Base-by-base conservation (phyloP, 2,329 filamentous ascomycete genomes). In the Cytospora mali region DNA sequence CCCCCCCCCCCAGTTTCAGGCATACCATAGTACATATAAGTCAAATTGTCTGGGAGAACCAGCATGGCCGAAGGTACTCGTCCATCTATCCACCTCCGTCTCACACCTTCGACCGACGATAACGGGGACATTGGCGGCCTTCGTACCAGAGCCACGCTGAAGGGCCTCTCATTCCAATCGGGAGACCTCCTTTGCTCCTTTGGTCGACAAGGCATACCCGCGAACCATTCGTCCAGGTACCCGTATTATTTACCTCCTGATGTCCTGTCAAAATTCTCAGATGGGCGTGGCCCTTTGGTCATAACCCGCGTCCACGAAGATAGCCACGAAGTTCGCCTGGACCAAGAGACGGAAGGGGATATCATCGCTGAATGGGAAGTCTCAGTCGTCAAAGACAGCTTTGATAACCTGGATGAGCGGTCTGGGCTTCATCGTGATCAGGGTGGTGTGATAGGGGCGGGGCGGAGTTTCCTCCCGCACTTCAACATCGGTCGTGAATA, bases 391-490 rank as follows among this genome's bases (percentile, higher is more conserved):
- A 28, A 56, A 13, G 9, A 18, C 3, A 31, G 46, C 27, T 25
- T 6, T 33, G 56, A 35, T 29, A 14, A 28, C 9, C 13, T 6
- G 10, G 27, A n/a, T 48, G 23, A n/a, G 2, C 5, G 21, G 4
- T n/a, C 18, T 31, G 14, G 18, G 31, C 42, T 63, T 5, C 61
- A 49, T 48, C 31, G 56, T 23, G 61, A 63, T 9, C 21, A 57
- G 11, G 51, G 51, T 2, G 60, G 60, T 10, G 4, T 62, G 1
- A 11, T 60, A 21, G 55, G 55, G 3, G 51, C 42, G 13, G 55
- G 63, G 6, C 35, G 25, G 21, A 27, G 42, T 16, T 65, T 62
- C 31, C 21, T 65, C n/a, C 60, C 63, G 48, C 46, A 28, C 5
- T 52, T 60, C 31, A 28, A 28, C 10, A 29, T 54, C 11, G 55